Evolutionary conservation across 495 filamentous ascomycete genomes (phyloP).

Genomic region (Durotheca rogersii): DNA sequence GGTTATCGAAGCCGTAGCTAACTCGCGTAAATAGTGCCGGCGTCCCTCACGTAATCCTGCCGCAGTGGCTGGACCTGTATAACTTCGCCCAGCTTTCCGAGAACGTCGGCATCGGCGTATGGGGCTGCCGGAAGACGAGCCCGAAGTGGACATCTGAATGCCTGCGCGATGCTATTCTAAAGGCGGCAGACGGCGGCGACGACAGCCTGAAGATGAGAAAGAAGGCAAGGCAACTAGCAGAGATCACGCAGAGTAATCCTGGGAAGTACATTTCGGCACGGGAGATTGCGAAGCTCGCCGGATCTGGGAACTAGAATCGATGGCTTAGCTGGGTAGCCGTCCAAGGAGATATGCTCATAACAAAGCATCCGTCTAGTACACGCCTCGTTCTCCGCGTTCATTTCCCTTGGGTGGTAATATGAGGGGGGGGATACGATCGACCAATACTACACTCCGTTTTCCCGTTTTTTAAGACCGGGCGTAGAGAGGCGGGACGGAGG

Average conservation of each 20-base stretch:
- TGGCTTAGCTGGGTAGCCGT: no score
- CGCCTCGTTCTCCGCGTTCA: no score
- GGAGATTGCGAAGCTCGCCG: constrained; percentile 20
- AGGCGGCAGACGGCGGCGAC: constrained; percentile 5
- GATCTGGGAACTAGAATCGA: no score
- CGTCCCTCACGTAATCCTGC: constrained; percentile 52
- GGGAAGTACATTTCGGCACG: constrained; percentile 14
- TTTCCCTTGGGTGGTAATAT: no score
- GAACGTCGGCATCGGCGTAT: constrained; percentile 51
- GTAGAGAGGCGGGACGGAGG: no score
- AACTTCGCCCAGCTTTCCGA: constrained; percentile 51
- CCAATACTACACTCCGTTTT: no score
- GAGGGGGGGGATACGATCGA: no score
- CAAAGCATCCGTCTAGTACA: no score
- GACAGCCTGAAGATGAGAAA: neutral
- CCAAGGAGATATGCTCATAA: no score
- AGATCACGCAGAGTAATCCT: constrained; percentile 12
- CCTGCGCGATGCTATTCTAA: constrained; percentile 26
- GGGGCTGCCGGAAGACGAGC: constrained; percentile 42
- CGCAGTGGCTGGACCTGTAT: constrained; percentile 53
- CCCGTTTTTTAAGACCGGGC: no score
- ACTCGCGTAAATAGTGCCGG: constrained; percentile 43
- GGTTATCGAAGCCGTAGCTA: no score
- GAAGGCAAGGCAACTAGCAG: constrained; percentile 12
- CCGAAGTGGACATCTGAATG: constrained; percentile 28